Percentiles rank a stretch among this genome's conserved stretches.
phyloP scores from a whole-genome alignment of 345 rosid genomes.

The Luvunga scandens region DNA sequence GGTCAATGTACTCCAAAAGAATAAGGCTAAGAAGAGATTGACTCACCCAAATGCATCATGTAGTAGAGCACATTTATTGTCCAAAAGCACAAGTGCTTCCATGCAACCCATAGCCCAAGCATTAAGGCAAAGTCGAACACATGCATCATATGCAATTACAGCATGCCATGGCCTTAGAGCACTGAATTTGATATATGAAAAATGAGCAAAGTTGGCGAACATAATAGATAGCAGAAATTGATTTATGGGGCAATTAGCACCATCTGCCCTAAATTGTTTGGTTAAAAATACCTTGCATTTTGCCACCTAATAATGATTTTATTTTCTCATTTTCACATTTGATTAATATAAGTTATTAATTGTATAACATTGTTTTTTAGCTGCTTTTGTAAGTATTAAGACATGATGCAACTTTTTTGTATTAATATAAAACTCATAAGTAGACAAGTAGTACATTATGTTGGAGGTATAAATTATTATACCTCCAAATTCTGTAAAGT shows the following conservation, averaged over 20 bases:
- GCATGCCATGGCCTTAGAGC: conserved; percentile 97
- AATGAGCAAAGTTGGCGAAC: conserved; percentile 8
- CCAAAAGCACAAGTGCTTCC: conserved; percentile 96
- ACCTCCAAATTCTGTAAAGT: too few species aligned
- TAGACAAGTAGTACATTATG: too few species aligned
- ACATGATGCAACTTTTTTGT: too few species aligned
- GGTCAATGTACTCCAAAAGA: conserved; percentile 3
- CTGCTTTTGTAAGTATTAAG: too few species aligned
- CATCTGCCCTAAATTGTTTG: neutral
- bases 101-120: conserved; percentile 98
- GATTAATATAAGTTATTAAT: too few species aligned
- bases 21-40: conserved; percentile 11
- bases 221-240: conserved; percentile 3
- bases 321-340: too few species aligned
- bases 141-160: conserved; percentile 93
- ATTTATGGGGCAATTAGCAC: conserved; percentile 1
- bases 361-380: too few species aligned
- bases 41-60: conserved; percentile 89
- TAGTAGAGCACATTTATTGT: conserved; percentile 82
- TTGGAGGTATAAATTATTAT: too few species aligned
- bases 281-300: conserved; percentile 67
- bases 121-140: conserved; percentile 95
- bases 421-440: too few species aligned
- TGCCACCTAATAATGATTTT: too few species aligned
- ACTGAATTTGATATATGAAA: conserved; percentile 41